Evolutionary conservation across 2,329 filamentous ascomycete genomes (phyloP).

Genomic region (Fusarium chuoi): DNA sequence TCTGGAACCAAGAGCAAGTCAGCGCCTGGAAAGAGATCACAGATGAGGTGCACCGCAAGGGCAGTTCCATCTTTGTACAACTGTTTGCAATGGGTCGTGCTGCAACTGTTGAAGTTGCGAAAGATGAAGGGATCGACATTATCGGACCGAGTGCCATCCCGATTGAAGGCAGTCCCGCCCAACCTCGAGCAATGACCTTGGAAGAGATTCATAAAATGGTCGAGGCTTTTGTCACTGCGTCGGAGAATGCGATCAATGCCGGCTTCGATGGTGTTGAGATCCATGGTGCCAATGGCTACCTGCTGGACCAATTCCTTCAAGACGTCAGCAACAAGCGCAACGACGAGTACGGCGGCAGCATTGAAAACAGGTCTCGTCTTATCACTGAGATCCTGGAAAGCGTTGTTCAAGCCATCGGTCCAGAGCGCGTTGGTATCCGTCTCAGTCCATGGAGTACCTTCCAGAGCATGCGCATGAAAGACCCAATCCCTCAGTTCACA

Average conservation of each 20-base stretch:
- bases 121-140: conserved; percentile 44
- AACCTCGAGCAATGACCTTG: conserved; percentile 71
- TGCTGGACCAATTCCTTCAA: conserved; percentile 69
- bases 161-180: conserved; percentile 57
- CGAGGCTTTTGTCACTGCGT: conserved; percentile 63
- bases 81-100: conserved; percentile 70
- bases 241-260: conserved; percentile 65
- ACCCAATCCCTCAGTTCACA: conserved; percentile 72
- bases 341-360: conserved; percentile 62
- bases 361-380: conserved; percentile 64
- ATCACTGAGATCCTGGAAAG: conserved; percentile 60
- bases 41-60: conserved; percentile 71
- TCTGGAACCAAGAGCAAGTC: conserved; percentile 67
- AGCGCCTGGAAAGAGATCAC: conserved; percentile 69
- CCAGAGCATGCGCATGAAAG: conserved; percentile 71
- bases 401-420: conserved; percentile 56
- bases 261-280: conserved; percentile 78
- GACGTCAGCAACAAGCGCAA: conserved; percentile 60
- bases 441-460: conserved; percentile 70
- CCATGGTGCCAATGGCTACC: conserved; percentile 68
- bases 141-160: conserved; percentile 45
- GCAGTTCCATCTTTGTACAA: conserved; percentile 69
- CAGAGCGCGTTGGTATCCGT: conserved; percentile 64
- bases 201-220: conserved; percentile 72
- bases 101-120: conserved; percentile 48